phyloP scores from a whole-genome alignment of 75 land plant genomes.

The Pseudotsuga menziesii region DNA sequence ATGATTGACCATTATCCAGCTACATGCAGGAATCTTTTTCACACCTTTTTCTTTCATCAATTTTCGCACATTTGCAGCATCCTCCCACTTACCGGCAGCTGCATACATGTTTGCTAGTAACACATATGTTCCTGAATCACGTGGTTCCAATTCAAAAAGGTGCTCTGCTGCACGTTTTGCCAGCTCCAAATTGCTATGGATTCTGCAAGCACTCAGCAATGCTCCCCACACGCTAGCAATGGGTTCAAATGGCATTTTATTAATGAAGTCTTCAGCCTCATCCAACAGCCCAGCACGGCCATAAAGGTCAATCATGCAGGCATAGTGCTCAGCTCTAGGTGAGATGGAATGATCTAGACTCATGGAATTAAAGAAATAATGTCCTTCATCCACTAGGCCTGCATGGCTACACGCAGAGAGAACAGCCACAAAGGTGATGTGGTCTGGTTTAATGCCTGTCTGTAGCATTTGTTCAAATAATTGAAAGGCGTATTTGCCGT shows the following conservation, averaged over 20 bases:
- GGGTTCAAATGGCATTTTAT: slow-evolving; percentile 31
- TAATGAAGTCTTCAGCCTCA: slow-evolving; percentile 38
- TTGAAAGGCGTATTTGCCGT: slow-evolving; percentile 34
- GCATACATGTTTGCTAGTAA: slow-evolving; percentile 32
- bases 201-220: slow-evolving; percentile 28
- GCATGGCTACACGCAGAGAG: slow-evolving; percentile 62
- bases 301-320: slow-evolving; percentile 55
- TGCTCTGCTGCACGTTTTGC: slow-evolving; percentile 22
- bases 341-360: slow-evolving; percentile 24
- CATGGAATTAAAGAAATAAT: slow-evolving; percentile 35
- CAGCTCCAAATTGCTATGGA: slow-evolving; percentile 17
- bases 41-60: slow-evolving; percentile 18
- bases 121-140: slow-evolving; percentile 37
- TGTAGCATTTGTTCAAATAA: slow-evolving; percentile 46
- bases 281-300: slow-evolving; percentile 48
- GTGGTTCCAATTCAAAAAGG: slow-evolving; percentile 33
- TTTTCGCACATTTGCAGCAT: slow-evolving; percentile 20
- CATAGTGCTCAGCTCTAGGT: slow-evolving; percentile 41
- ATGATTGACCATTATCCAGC: slow-evolving; percentile 21
- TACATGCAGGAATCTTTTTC: slow-evolving; percentile 9
- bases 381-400: slow-evolving; percentile 47
- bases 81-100: slow-evolving; percentile 23
- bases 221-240: slow-evolving; percentile 35
- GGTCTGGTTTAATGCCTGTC: slow-evolving; percentile 30
- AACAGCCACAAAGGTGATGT: slow-evolving; percentile 52